Base-by-base conservation (phyloP, 2,329 filamentous ascomycete genomes). In the Neospermospora avenae region DNA sequence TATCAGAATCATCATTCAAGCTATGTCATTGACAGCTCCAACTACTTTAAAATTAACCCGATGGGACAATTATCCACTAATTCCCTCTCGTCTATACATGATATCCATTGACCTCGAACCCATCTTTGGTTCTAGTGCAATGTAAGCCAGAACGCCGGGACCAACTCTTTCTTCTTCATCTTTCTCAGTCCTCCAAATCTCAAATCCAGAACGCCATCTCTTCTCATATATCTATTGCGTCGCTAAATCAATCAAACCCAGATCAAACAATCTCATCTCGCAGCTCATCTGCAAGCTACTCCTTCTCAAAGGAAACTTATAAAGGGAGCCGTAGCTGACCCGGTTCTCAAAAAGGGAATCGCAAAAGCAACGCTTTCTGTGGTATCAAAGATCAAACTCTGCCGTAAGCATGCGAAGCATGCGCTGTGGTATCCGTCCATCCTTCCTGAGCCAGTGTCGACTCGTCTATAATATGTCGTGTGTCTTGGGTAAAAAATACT, bases 381-480 rank as follows among this genome's bases (percentile, higher is more conserved):
- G 62, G 60, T 65, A 66, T 63, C 58, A 16, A 51, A 51, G 48
- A 51, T 51, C 31, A 22, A 14, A 31, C 34, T 51, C 28, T 18
- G 39, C 39, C 39, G n/a, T 18, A 18, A 42, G 39, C 7, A 16
- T 35, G n/a, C n/a, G n/a, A 13, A 39, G 37, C 39, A n/a, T 22
- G 3, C 20, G 39, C 39, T 42, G 39, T 42, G 28, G 48, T 51
- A 51, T 20, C 8, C 45, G 25, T 25, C 24, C 48, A 37, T 51
- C 18, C n/a, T 31, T 31, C 28, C 6, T 31, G 28, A 31, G 28
- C 28, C 28, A 28, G n/a, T 22, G 24, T 35, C n/a, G 28, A 35
- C 34, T 51, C 48, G 34, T 51, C 18, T 24, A 28, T 7, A 18
- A 22, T 22, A 18, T 51, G 18, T 51, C 8, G 18, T 10, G 7